phyloP scores from a whole-genome alignment of 805 yeast genomes.

The Suhomyces canberraensis region DNA sequence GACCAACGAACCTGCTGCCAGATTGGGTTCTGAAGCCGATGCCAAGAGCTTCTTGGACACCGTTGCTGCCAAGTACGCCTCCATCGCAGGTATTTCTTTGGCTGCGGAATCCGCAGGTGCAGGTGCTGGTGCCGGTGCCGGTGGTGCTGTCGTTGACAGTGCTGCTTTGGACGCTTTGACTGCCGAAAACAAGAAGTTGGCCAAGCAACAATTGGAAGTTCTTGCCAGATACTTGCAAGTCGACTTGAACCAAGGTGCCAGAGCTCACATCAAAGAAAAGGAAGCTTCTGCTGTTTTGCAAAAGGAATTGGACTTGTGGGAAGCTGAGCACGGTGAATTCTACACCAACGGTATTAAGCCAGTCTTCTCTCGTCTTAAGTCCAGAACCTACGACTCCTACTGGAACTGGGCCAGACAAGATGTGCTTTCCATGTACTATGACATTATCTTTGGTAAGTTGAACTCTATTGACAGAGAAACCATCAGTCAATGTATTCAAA shows the following conservation, averaged over 20 bases:
- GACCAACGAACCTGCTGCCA: constrained; percentile 85
- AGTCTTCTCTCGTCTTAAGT: constrained; percentile 85
- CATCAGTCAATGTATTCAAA: constrained; percentile 91
- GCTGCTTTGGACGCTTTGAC: constrained; percentile 88
- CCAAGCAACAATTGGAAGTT: constrained; percentile 80
- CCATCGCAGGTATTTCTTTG: constrained; percentile 74
- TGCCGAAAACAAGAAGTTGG: constrained; percentile 65
- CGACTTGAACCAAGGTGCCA: constrained; percentile 89
- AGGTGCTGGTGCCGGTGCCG: constrained; percentile 56
- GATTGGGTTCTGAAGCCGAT: constrained; percentile 82
- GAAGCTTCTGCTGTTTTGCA: constrained; percentile 82
- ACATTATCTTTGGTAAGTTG: constrained; percentile 90
- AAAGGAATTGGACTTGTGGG: constrained; percentile 87
- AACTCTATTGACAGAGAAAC: constrained; percentile 93
- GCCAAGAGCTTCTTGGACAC: constrained; percentile 88
- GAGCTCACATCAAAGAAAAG: constrained; percentile 75
- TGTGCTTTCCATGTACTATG: constrained; percentile 87
- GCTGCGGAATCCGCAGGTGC: constrained; percentile 60
- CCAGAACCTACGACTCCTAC: constrained; percentile 93
- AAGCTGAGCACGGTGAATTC: constrained; percentile 80
- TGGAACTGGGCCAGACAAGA: constrained; percentile 99
- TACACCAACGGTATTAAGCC: constrained; percentile 92
- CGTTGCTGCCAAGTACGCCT: constrained; percentile 80
- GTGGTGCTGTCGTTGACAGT: constrained; percentile 87
- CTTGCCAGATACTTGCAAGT: constrained; percentile 92